Evolutionary conservation across 345 rosid genomes (phyloP), one percentile per base, ranked within the genome.

Genomic region (Laguncularia racemosa): DNA sequence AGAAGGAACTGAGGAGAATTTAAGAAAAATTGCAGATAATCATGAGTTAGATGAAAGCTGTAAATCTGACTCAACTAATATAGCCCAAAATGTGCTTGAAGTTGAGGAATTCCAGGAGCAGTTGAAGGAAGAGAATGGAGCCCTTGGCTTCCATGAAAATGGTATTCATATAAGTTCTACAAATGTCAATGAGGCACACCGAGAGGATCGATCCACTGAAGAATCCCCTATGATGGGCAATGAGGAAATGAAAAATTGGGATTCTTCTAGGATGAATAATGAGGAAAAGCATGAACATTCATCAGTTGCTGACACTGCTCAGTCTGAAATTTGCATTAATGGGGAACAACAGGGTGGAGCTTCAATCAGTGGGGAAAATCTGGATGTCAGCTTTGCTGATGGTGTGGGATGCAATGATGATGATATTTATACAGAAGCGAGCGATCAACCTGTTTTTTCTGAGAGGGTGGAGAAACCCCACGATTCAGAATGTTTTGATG

Each of bases 201-300:
- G 1, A 33, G 40, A 9, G 4, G 40, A 33, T 33, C 40, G 7
- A 33, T 33, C 40, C 40, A 33, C 10, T 33, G 40, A 33, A 33
- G 40, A 33, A 33, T 33, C 40, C 40, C 40, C 40, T 33, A 9
- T 50, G 61, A 61, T 65, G 81, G 71, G 58, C 69, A 68, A 57
- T 62, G 66, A 62, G 72, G 62, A 43, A 60, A 64, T 60, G 75
- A 77, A 28, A 75, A 63, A 38, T 48, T 44, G 46, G 43, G 81
- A 66, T 60, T 46, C 69, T 57, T 58, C 53, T 46, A 58, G 33
- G 26, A 50, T 63, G 57, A 53, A 61, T 56, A 67, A 69, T 62
- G 64, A 47, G 20, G 82, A 63, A 64, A 72, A 73, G 55, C 64
- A 49, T 58, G 45, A 62, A 67, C 83, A 76, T 47, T 83, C 80